A percentile compares a stretch with the other conserved stretches of the same genome.
phyloP scores from a whole-genome alignment of 2,329 filamentous ascomycete species.

The Cryphonectria nitschkei region DNA sequence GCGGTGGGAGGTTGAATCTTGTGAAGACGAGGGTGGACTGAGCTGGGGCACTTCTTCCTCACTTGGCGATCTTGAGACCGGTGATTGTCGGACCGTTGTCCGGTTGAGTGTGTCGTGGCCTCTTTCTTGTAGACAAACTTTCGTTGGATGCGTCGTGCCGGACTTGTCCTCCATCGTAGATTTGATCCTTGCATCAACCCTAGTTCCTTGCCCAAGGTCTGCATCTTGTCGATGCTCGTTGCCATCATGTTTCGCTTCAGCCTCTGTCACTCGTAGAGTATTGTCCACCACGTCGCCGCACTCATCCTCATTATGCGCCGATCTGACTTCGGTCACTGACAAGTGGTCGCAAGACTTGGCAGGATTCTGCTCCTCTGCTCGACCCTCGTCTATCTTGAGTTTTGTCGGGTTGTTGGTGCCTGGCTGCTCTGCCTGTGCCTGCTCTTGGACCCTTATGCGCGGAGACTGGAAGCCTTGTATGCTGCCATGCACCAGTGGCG shows the following conservation, averaged over 20 bases:
- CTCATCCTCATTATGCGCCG: neutral
- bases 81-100: neutral
- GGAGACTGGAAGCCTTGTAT: neutral
- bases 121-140: neutral
- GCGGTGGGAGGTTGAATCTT: neutral
- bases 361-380: neutral
- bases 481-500: neutral
- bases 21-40: slow-evolving; percentile 6
- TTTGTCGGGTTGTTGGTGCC: neutral
- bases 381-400: neutral
- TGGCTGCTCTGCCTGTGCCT: neutral
- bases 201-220: neutral
- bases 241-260: neutral
- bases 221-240: too few species aligned
- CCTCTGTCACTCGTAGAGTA: neutral
- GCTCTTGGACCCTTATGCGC: neutral
- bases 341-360: neutral
- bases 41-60: neutral
- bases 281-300: neutral
- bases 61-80: neutral
- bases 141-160: too few species aligned
- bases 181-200: neutral
- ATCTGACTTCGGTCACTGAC: neutral
- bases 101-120: slow-evolving; percentile 9
- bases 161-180: neutral